A percentile compares a stretch with the other conserved stretches of the same genome.
Evolutionary conservation across 768 basidiomycete species (phyloP).

Genomic region (Porphyrellus cyaneotinctus): DNA sequence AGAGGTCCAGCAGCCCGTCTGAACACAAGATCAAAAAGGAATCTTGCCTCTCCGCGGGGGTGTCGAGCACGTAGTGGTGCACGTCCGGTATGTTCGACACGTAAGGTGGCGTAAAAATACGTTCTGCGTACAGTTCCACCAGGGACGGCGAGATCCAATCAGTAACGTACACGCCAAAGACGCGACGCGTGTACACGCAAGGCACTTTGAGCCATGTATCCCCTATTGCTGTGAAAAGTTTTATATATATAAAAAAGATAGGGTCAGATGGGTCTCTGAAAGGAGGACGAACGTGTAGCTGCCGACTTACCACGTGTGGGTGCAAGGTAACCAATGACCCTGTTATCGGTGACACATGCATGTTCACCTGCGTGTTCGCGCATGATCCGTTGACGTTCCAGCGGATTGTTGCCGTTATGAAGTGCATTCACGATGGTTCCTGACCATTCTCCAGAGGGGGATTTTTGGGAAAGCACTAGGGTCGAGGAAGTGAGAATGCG

Average conservation of each 20-base stretch:
- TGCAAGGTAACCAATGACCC: conserved; percentile 37
- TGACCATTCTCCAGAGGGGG: conserved; percentile 18
- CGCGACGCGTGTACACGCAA: conserved; percentile 29
- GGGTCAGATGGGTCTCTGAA: conserved; percentile 11
- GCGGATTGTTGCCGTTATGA: conserved; percentile 31
- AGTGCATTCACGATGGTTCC: conserved; percentile 23
- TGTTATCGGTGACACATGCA: conserved; percentile 28
- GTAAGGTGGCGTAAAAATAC: conserved; percentile 45
- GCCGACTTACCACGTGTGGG: conserved; percentile 34
- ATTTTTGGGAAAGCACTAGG: conserved; percentile 23
- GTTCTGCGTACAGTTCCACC: conserved; percentile 26
- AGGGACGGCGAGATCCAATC: conserved; percentile 23
- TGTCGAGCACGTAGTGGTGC: conserved; percentile 32
- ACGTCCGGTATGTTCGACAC: conserved; percentile 41
- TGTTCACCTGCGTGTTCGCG: conserved; percentile 32
- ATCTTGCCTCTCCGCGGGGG: conserved; percentile 17
- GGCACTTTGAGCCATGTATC: conserved; percentile 36
- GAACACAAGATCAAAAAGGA: conserved; percentile 40
- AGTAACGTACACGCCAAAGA: conserved; percentile 23
- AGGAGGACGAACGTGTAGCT: not conserved
- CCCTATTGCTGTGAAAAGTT: conserved; percentile 29
- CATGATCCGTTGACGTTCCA: conserved; percentile 25
- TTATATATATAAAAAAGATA: not conserved
- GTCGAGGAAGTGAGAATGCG: not conserved
- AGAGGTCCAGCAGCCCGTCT: conserved; percentile 45